A percentile compares a stretch with the other conserved stretches of the same genome.
Evolutionary conservation across 305 asterid genomes (phyloP).

Genomic region (Fraxinus floribunda): DNA sequence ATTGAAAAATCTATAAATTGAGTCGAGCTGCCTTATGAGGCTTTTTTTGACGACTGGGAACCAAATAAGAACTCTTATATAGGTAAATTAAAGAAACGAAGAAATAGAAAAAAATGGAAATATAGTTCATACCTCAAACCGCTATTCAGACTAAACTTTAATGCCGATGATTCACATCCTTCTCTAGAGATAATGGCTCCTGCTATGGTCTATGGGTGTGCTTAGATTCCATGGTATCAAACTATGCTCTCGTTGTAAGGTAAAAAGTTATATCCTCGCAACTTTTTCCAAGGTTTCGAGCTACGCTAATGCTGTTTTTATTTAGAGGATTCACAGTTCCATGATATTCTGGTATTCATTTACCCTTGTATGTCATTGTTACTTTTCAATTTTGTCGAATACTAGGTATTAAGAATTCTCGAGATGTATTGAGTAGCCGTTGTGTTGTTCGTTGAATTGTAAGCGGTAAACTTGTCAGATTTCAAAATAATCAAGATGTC

Average conservation of each 20-base stretch:
- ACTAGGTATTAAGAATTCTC: neutral
- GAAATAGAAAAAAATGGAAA: neutral
- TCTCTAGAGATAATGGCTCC: too few species aligned
- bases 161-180: too few species aligned
- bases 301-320: neutral
- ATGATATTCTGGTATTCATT: neutral
- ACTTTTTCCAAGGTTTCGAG: neutral
- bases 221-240: too few species aligned
- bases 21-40: constrained; percentile 47
- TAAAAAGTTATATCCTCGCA: constrained; percentile 12
- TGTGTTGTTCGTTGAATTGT: neutral
- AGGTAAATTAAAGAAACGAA: neutral
- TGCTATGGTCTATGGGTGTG: too few species aligned
- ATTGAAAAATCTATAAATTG: neutral
- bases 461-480: neutral
- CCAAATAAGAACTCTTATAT: constrained; percentile 39
- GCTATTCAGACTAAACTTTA: too few species aligned
- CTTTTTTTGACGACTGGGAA: constrained; percentile 44
- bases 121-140: too few species aligned
- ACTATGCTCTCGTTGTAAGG: constrained; percentile 77
- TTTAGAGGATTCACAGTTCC: neutral
- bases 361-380: neutral
- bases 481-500: neutral
- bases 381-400: neutral
- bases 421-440: neutral